Percentiles rank a stretch among this genome's conserved stretches.
These are phyloP conservation scores for Speleostelium caveatum DNA, from an alignment of 78 protist species.

Conservation along the genomic window DNA sequence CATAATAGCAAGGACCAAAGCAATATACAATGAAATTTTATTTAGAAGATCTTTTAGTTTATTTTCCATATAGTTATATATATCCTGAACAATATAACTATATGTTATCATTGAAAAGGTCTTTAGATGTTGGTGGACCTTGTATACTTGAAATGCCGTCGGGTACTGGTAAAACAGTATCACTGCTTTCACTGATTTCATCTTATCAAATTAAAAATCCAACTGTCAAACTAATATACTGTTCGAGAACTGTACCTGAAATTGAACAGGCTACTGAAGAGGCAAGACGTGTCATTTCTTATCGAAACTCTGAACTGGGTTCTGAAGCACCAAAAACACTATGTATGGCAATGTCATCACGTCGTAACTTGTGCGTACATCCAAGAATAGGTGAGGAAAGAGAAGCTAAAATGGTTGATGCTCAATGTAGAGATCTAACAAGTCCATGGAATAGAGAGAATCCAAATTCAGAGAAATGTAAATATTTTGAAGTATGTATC, in stretches of 20 bases:
- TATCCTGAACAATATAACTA: slow-evolving; percentile 99
- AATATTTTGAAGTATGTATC: slow-evolving; percentile 60
- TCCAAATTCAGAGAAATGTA: slow-evolving; percentile 58
- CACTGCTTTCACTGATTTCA: slow-evolving; percentile 92
- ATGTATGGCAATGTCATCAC: slow-evolving; percentile 90
- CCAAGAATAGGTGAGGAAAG: slow-evolving; percentile 74
- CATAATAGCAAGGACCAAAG: background rate
- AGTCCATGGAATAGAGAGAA: slow-evolving; percentile 88
- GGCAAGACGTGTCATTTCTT: slow-evolving; percentile 78
- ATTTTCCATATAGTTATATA: slow-evolving; percentile 96
- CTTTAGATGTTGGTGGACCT: slow-evolving; percentile 92
- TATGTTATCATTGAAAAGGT: slow-evolving; percentile 94
- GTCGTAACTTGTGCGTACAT: slow-evolving; percentile 93
- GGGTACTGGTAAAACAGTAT: slow-evolving; percentile 99
- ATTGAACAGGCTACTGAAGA: slow-evolving; percentile 93
- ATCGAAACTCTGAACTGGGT: slow-evolving; percentile 63
- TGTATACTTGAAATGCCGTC: slow-evolving; percentile 99
- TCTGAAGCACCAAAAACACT: slow-evolving; percentile 61
- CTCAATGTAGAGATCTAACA: slow-evolving; percentile 84
- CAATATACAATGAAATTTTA: slow-evolving; percentile 75
- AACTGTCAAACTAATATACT: slow-evolving; percentile 88
- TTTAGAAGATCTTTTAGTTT: slow-evolving; percentile 93
- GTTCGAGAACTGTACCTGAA: slow-evolving; percentile 99
- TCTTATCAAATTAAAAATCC: slow-evolving; percentile 85
- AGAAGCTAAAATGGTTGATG: slow-evolving; percentile 77